A percentile compares a stretch with the other conserved stretches of the same genome.
Conservation (phyloP, 2,329 filamentous ascomycete genomes). For the Blumeria hordei region DNA sequence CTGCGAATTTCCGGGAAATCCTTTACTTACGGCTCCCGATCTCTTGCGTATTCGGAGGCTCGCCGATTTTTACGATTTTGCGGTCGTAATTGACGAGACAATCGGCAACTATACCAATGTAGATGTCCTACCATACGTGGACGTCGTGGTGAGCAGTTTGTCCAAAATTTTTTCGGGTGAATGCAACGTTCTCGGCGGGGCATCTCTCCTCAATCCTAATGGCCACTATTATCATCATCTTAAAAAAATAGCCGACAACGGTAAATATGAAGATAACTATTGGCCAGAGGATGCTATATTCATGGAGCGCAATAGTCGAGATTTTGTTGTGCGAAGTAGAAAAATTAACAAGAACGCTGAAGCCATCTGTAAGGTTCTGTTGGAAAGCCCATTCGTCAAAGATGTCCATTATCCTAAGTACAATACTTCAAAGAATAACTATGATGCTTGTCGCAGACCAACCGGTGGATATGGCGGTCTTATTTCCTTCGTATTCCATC, state of each 20-base stretch:
- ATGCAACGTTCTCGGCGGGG: constrained; percentile 94
- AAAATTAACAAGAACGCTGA: constrained; percentile 73
- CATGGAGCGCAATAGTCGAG: constrained; percentile 85
- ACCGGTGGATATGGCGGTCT: constrained; percentile 74
- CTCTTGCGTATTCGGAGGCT: constrained; percentile 56
- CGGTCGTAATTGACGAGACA: constrained; percentile 82
- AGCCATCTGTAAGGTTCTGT: constrained; percentile 50
- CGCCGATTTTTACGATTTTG: constrained; percentile 68
- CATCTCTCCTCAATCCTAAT: constrained; percentile 37
- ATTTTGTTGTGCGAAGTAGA: constrained; percentile 63
- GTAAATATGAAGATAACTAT: constrained; percentile 64
- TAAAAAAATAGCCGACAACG: constrained; percentile 33
- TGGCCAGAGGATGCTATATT: constrained; percentile 91
- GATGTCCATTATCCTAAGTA: constrained; percentile 71
- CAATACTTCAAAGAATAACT: constrained; percentile 42
- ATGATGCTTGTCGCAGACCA: constrained; percentile 53
- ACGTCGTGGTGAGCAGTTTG: constrained; percentile 80
- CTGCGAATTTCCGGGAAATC: constrained; percentile 89
- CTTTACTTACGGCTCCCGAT: constrained; percentile 65
- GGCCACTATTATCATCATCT: constrained; percentile 44
- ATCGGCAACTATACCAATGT: constrained; percentile 93
- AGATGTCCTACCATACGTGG: constrained; percentile 70
- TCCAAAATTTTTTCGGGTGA: constrained; percentile 96
- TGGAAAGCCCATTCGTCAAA: constrained; percentile 38
- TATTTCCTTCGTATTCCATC: constrained; percentile 60